A percentile compares a stretch with the other conserved stretches of the same genome.
These are phyloP conservation scores for Jaltomata sinuosa DNA, from an alignment of 257 asterid genomes.

Conservation along the genomic window DNA sequence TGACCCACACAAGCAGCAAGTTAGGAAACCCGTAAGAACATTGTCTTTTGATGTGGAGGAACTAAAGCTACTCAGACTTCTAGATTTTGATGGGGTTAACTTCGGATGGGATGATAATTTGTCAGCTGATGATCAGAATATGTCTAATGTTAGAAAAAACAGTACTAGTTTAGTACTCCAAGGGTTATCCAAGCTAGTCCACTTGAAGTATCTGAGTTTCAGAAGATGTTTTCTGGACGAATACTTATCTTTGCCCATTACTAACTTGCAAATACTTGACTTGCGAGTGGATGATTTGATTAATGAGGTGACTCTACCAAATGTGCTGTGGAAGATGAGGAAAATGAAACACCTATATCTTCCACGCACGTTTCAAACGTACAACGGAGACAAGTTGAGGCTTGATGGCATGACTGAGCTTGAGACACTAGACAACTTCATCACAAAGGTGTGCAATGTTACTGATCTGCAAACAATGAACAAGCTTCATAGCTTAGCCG, in stretches of 20 bases:
- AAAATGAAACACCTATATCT: constrained; percentile 1
- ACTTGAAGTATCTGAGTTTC: constrained; percentile 12
- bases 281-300: not conserved
- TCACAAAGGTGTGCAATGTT: not conserved
- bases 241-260: not conserved
- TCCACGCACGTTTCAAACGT: not conserved
- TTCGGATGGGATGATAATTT: not conserved
- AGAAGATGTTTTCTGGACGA: not conserved
- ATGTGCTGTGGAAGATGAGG: not conserved
- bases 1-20: not conserved
- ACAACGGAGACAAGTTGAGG: not conserved
- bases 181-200: not conserved
- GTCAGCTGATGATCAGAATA: not conserved
- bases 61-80: not conserved
- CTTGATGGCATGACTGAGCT: constrained; percentile 4
- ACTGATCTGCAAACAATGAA: not conserved
- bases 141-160: too few relatives aligned
- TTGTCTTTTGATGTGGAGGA: not conserved
- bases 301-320: not conserved
- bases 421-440: constrained; percentile 2
- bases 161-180: not conserved
- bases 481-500: not conserved
- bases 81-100: not conserved
- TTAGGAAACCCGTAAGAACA: not conserved
- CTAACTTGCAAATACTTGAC: constrained; percentile 13